A percentile compares a stretch with the other conserved stretches of the same genome.
Conservation (phyloP, 2,329 filamentous ascomycete species). For the Alternaria dauci region DNA sequence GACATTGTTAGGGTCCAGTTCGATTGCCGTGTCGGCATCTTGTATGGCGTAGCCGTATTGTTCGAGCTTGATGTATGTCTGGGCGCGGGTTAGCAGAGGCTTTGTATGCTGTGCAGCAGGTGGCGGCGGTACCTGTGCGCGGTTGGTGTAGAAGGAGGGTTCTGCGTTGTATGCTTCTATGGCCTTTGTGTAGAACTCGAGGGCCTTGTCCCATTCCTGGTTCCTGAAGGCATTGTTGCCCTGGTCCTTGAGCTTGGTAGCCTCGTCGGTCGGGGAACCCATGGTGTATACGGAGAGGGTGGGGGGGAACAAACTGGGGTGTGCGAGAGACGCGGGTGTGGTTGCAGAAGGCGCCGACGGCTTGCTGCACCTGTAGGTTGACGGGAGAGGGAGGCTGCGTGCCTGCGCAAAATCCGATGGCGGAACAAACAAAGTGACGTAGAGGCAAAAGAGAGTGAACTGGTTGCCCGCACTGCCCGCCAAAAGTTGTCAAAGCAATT, state of each 20-base stretch:
- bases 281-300: slow-evolving; percentile 28
- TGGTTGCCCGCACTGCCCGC: slow-evolving; percentile 19
- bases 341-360: slow-evolving; percentile 31
- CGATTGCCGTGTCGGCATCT: slow-evolving; percentile 90
- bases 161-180: slow-evolving; percentile 85
- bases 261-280: slow-evolving; percentile 67
- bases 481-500: slow-evolving; percentile 35
- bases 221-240: slow-evolving; percentile 92
- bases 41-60: slow-evolving; percentile 91
- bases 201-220: slow-evolving; percentile 84
- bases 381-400: slow-evolving; percentile 13
- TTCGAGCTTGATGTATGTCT: slow-evolving; percentile 96
- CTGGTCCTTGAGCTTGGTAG: slow-evolving; percentile 85
- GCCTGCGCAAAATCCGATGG: slow-evolving; percentile 2
- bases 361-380: slow-evolving; percentile 15
- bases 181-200: slow-evolving; percentile 85
- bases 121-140: slow-evolving; percentile 77
- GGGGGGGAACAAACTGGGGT: slow-evolving; percentile 26
- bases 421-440: slow-evolving; percentile 17
- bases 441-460: slow-evolving; percentile 17
- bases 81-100: slow-evolving; percentile 28
- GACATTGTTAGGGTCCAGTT: slow-evolving; percentile 84
- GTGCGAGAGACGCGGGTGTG: slow-evolving; percentile 19
- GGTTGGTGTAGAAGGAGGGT: slow-evolving; percentile 91
- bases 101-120: slow-evolving; percentile 19